phyloP scores from a whole-genome alignment of 768 basidiomycete genomes.

The Chalciporus pseudorubinellus region DNA sequence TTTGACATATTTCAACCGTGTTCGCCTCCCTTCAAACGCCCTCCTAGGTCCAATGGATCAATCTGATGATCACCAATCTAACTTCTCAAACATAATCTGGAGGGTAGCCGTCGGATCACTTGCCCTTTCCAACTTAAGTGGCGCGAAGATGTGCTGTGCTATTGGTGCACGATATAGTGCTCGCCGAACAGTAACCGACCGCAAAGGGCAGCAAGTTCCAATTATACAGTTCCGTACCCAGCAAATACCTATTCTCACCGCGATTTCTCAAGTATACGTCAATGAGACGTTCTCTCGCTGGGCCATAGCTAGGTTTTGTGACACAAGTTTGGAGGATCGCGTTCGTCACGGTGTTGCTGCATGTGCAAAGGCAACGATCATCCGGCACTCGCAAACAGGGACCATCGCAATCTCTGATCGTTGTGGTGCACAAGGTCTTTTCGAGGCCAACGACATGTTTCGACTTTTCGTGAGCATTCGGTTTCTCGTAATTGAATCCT shows the following conservation, averaged over 20 bases:
- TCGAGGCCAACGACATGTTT: conserved; percentile 46
- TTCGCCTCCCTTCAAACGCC: conserved; percentile 48
- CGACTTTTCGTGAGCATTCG: neutral
- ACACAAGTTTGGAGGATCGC: conserved; percentile 41
- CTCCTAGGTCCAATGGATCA: conserved; percentile 46
- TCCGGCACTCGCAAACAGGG: conserved; percentile 52
- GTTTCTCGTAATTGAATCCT: neutral
- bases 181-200: conserved; percentile 50
- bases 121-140: conserved; percentile 49
- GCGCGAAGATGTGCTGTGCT: conserved; percentile 51
- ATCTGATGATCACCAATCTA: conserved; percentile 38
- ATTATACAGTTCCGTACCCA: conserved; percentile 66
- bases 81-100: conserved; percentile 48
- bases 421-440: conserved; percentile 65
- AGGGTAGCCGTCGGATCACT: conserved; percentile 54
- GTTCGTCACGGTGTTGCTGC: conserved; percentile 56
- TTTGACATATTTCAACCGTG: conserved; percentile 54
- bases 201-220: conserved; percentile 40
- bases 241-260: conserved; percentile 56
- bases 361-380: conserved; percentile 53
- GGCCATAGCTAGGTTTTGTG: conserved; percentile 36
- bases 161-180: conserved; percentile 59
- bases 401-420: conserved; percentile 56
- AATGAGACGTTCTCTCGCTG: conserved; percentile 47
- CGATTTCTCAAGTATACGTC: conserved; percentile 51